Conservation (phyloP, 2,329 filamentous ascomycete genomes). For the Camillea tinctor region DNA sequence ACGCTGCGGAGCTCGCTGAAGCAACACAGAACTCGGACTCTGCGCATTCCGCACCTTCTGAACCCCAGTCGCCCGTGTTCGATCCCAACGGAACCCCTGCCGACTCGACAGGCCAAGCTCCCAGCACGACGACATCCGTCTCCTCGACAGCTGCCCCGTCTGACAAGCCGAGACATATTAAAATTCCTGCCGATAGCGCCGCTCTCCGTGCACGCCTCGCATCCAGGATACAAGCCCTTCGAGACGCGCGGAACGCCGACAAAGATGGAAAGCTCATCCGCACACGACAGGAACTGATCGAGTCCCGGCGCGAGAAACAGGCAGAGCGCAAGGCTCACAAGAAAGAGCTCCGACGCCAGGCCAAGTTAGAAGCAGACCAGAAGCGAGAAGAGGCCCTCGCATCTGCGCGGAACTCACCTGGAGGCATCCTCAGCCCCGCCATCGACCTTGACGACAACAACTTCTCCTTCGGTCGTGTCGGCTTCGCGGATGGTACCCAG, state of each 20-base stretch:
- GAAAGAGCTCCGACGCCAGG: slow-evolving; percentile 75
- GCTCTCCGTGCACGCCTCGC: slow-evolving; percentile 76
- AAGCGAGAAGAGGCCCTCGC: slow-evolving; percentile 61
- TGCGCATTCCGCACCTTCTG: slow-evolving; percentile 42
- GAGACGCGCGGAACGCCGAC: slow-evolving; percentile 83
- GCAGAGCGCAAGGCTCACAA: slow-evolving; percentile 84
- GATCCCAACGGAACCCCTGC: slow-evolving; percentile 50
- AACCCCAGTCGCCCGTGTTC: slow-evolving; percentile 59
- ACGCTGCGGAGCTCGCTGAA: slow-evolving; percentile 47
- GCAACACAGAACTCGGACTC: slow-evolving; percentile 35
- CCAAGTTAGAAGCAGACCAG: slow-evolving; percentile 75
- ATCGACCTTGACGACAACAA: slow-evolving; percentile 58
- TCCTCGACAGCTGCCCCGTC: slow-evolving; percentile 63
- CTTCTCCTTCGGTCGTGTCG: slow-evolving; percentile 89
- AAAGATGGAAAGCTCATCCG: slow-evolving; percentile 80
- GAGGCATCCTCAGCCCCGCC: slow-evolving; percentile 54
- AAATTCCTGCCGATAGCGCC: slow-evolving; percentile 68
- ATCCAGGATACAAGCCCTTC: slow-evolving; percentile 79
- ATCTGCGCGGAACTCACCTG: slow-evolving; percentile 60
- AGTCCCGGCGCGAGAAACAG: slow-evolving; percentile 83
- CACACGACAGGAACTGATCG: slow-evolving; percentile 88
- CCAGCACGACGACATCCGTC: slow-evolving; percentile 64
- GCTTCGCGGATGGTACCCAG: slow-evolving; percentile 81
- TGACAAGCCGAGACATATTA: slow-evolving; percentile 64
- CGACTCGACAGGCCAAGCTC: slow-evolving; percentile 43